A percentile compares a stretch with the other conserved stretches of the same genome.
These are phyloP conservation scores for Dalbergia cultrata DNA, from an alignment of 306 rosid species.

Conservation along the genomic window DNA sequence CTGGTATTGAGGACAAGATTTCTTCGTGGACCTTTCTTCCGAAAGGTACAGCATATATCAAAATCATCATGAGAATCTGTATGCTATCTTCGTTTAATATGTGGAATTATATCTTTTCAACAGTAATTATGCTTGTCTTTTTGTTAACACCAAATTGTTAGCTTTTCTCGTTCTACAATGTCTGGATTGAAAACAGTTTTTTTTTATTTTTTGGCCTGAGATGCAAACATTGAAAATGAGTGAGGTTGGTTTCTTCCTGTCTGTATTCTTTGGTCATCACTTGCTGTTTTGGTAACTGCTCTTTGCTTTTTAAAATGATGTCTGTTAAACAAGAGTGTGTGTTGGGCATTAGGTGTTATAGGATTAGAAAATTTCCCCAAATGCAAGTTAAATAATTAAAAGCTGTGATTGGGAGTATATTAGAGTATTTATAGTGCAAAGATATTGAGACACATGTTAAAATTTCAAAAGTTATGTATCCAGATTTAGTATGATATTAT, in stretches of 20 bases:
- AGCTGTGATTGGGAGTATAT: no score
- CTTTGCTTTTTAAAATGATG: slow-evolving; percentile 37
- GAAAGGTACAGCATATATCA: slow-evolving; percentile 69
- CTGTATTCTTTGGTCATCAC: slow-evolving; percentile 13
- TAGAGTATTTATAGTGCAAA: no score
- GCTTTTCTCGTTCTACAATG: slow-evolving; percentile 27
- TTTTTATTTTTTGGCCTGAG: background rate
- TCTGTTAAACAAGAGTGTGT: slow-evolving; percentile 7
- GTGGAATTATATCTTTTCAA: slow-evolving; percentile 22
- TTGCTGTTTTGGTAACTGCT: slow-evolving; percentile 17
- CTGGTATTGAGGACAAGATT: slow-evolving; percentile 95
- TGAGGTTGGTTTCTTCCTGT: slow-evolving; percentile 5
- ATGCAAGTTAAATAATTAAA: no score
- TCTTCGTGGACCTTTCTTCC: slow-evolving; percentile 98
- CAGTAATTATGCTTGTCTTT: slow-evolving; percentile 21
- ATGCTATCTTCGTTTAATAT: background rate
- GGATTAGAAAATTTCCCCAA: background rate
- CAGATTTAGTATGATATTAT: background rate
- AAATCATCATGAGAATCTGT: slow-evolving; percentile 27
- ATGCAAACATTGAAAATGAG: background rate
- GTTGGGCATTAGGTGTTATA: no score
- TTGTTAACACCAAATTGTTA: slow-evolving; percentile 5
- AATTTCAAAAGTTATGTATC: background rate
- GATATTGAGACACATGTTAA: no score
- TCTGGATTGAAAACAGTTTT: slow-evolving; percentile 12